Conservation (phyloP, 2,329 filamentous ascomycete species). For the Diaporthe amygdali region DNA sequence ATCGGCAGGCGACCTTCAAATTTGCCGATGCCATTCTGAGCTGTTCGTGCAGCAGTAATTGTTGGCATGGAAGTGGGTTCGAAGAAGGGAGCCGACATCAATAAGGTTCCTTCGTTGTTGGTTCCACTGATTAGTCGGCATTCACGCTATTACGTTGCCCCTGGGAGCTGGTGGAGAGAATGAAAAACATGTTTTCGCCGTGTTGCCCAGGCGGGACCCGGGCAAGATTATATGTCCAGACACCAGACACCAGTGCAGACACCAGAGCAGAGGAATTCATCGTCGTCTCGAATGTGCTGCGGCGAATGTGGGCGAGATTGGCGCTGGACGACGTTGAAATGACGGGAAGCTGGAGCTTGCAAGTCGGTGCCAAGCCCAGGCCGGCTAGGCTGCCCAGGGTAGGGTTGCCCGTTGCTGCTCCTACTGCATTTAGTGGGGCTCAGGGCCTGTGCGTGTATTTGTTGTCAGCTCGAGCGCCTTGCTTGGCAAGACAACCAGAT, state of each 20-base stretch:
- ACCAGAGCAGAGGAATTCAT: neutral
- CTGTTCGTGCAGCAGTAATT: neutral
- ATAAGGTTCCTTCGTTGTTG: neutral
- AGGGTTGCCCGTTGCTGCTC: slow-evolving; percentile 21
- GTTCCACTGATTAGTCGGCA: neutral
- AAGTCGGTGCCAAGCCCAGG: neutral
- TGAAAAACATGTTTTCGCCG: slow-evolving; percentile 1
- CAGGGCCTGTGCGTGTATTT: slow-evolving; percentile 32
- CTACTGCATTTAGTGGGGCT: slow-evolving; percentile 27
- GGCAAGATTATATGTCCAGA: neutral
- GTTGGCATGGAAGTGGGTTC: neutral
- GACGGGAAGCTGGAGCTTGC: neutral
- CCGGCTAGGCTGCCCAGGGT: neutral
- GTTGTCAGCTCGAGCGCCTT: slow-evolving; percentile 36
- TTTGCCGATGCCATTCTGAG: too few relatives aligned
- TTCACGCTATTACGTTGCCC: neutral
- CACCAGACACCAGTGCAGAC: neutral
- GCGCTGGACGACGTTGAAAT: neutral
- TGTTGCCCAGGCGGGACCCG: neutral
- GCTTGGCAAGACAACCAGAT: slow-evolving; percentile 8
- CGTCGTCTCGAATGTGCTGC: neutral
- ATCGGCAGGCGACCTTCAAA: neutral
- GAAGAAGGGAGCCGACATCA: neutral
- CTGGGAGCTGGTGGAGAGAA: neutral
- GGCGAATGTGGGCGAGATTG: slow-evolving; percentile 4